phyloP scores from a whole-genome alignment of 2,329 filamentous ascomycete genomes.

The Zymoseptoria crescenta region DNA sequence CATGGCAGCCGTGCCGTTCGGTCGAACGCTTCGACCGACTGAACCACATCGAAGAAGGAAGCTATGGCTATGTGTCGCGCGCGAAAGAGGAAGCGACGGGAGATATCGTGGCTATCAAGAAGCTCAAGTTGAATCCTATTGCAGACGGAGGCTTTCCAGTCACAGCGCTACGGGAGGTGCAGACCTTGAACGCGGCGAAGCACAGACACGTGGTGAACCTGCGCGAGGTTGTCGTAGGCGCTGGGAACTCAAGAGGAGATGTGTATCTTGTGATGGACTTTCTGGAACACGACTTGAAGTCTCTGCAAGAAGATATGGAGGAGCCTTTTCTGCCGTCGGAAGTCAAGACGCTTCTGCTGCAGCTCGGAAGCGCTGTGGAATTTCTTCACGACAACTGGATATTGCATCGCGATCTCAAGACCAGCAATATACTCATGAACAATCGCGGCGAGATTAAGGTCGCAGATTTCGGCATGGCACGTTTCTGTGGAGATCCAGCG shows the following conservation, averaged over 20 bases:
- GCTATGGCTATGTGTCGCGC: conserved; percentile 88
- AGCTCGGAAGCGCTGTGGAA: conserved; percentile 70
- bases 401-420: conserved; percentile 82
- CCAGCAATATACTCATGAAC: conserved; percentile 87
- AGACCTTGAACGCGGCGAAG: conserved; percentile 71
- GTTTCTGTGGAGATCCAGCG: conserved; percentile 73
- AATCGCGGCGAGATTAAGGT: conserved; percentile 93
- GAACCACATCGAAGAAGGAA: conserved; percentile 96
- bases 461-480: conserved; percentile 96
- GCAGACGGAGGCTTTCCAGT: conserved; percentile 75
- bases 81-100: conserved; percentile 67
- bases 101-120: conserved; percentile 82
- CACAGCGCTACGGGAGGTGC: conserved; percentile 87
- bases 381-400: conserved; percentile 90
- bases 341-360: conserved; percentile 79
- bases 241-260: conserved; percentile 37
- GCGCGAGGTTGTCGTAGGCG: conserved; percentile 62
- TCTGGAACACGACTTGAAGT: conserved; percentile 92
- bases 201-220: conserved; percentile 79
- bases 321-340: conserved; percentile 90
- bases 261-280: conserved; percentile 96
- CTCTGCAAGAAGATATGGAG: conserved; percentile 84
- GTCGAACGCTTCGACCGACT: conserved; percentile 85
- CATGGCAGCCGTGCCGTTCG: conserved; percentile 65
- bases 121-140: conserved; percentile 76